A percentile compares a stretch with the other conserved stretches of the same genome.
Conservation (phyloP, 345 rosid species). For the Moringa oleifera region DNA sequence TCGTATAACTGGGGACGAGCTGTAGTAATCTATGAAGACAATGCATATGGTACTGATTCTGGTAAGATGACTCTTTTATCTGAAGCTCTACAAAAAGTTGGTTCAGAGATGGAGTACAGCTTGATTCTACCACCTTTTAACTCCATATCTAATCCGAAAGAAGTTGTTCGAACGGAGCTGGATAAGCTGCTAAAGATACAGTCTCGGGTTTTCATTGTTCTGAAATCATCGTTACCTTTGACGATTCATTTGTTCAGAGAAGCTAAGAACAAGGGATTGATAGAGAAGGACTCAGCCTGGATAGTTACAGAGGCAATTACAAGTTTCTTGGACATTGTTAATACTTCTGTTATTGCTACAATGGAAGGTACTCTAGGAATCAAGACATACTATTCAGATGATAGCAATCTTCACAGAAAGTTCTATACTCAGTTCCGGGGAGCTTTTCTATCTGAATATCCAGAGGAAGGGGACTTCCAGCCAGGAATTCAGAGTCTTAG, state of each 20-base stretch:
- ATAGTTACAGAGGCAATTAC: conserved; percentile 29
- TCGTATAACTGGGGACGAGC: conserved; percentile 36
- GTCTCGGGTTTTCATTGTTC: conserved; percentile 44
- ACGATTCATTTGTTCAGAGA: conserved; percentile 30
- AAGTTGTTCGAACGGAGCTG: conserved; percentile 23
- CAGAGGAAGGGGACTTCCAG: conserved; percentile 22
- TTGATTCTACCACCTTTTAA: conserved; percentile 36
- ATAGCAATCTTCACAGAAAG: conserved; percentile 7
- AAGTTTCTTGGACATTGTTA: conserved; percentile 26
- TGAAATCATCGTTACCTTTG: conserved; percentile 29
- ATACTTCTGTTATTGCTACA: conserved; percentile 31
- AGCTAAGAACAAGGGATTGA: conserved; percentile 31
- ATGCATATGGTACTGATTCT: conserved; percentile 23
- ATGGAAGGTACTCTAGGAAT: no score
- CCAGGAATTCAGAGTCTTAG: conserved; percentile 32
- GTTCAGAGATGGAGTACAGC: conserved; percentile 33
- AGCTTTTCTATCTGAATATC: conserved; percentile 16
- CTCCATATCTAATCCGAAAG: conserved; percentile 17
- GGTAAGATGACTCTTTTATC: conserved; percentile 28
- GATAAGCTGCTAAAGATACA: conserved; percentile 8
- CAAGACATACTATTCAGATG: no score
- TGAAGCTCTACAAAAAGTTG: no score
- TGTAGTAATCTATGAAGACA: conserved; percentile 34
- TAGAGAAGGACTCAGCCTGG: conserved; percentile 43
- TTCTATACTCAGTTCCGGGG: conserved; percentile 23